A percentile compares a stretch with the other conserved stretches of the same genome.
phyloP scores from a whole-genome alignment of 2,329 filamentous ascomycete species.

The Cryoendolithus antarcticus region DNA sequence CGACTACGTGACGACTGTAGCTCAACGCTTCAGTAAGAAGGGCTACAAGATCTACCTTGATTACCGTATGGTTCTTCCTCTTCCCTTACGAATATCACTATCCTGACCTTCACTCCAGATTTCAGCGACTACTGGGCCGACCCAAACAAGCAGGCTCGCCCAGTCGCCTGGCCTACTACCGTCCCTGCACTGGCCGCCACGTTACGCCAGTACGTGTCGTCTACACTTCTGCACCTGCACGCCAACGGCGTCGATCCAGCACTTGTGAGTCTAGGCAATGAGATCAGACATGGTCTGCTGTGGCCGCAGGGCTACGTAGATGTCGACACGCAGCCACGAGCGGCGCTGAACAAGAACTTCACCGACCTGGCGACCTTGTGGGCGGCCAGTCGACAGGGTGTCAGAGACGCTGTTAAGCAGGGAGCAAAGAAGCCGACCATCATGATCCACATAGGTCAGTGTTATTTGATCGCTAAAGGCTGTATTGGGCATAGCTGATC shows the following conservation, averaged over 20 bases:
- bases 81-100: not conserved
- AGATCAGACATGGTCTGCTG: conserved; percentile 27
- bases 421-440: conserved; percentile 21
- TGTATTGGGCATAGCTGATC: too few relatives aligned
- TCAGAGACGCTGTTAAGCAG: conserved; percentile 19
- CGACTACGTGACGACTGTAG: conserved; percentile 23
- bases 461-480: too few relatives aligned
- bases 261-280: conserved; percentile 31
- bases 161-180: conserved; percentile 24
- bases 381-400: conserved; percentile 18
- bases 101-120: conserved; percentile 1
- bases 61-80: conserved; percentile 9
- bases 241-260: conserved; percentile 27
- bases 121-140: conserved; percentile 26
- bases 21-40: conserved; percentile 23
- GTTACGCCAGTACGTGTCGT: conserved; percentile 24
- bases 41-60: conserved; percentile 28
- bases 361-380: conserved; percentile 22
- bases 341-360: conserved; percentile 22
- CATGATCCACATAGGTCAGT: conserved; percentile 21
- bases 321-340: conserved; percentile 24
- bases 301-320: conserved; percentile 25
- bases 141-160: conserved; percentile 23
- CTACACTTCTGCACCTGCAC: conserved; percentile 29
- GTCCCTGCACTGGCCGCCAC: conserved; percentile 19